Evolutionary conservation across 2,329 filamentous ascomycete species (phyloP).

Genomic region (Colletotrichum sidae): DNA sequence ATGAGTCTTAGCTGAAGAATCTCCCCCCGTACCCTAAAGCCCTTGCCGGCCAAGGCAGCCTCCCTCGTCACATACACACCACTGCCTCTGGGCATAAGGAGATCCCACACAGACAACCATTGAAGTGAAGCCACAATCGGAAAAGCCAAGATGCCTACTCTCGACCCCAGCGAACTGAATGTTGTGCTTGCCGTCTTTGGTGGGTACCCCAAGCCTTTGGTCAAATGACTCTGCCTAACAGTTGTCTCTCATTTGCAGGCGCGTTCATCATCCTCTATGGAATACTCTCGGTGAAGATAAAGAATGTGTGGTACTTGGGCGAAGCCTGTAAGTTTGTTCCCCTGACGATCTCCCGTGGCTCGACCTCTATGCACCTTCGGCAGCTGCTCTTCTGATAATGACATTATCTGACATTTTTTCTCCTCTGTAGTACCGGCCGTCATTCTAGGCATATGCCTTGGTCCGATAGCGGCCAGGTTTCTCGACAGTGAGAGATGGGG

Average conservation of each 20-base stretch:
- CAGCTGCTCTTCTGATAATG: neutral
- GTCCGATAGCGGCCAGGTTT: slow-evolving; percentile 65
- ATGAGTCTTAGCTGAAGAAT: slow-evolving; percentile 20
- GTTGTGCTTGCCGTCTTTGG: slow-evolving; percentile 60
- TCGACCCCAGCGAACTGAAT: slow-evolving; percentile 53
- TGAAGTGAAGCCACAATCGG: slow-evolving; percentile 15
- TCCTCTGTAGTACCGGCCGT: slow-evolving; percentile 62
- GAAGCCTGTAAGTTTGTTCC: slow-evolving; percentile 58
- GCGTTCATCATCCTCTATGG: slow-evolving; percentile 62
- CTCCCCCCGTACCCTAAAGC: slow-evolving; percentile 7
- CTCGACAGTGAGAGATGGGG: slow-evolving; percentile 58
- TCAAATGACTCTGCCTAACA: slow-evolving; percentile 10
- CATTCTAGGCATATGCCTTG: slow-evolving; percentile 63
- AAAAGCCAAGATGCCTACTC: slow-evolving; percentile 39
- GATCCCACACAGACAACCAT: neutral
- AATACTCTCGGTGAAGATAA: slow-evolving; percentile 63
- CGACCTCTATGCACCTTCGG: neutral
- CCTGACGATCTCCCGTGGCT: neutral
- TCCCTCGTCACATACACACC: slow-evolving; percentile 23
- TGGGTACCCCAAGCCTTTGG: slow-evolving; percentile 41
- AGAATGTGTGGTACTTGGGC: slow-evolving; percentile 64
- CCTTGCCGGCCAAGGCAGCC: slow-evolving; percentile 33
- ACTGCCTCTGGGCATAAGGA: slow-evolving; percentile 17
- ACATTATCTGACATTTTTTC: slow-evolving; percentile 8
- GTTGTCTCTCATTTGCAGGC: slow-evolving; percentile 45